Conservation (phyloP, 768 basidiomycete species). For the Astraeus odoratus region DNA sequence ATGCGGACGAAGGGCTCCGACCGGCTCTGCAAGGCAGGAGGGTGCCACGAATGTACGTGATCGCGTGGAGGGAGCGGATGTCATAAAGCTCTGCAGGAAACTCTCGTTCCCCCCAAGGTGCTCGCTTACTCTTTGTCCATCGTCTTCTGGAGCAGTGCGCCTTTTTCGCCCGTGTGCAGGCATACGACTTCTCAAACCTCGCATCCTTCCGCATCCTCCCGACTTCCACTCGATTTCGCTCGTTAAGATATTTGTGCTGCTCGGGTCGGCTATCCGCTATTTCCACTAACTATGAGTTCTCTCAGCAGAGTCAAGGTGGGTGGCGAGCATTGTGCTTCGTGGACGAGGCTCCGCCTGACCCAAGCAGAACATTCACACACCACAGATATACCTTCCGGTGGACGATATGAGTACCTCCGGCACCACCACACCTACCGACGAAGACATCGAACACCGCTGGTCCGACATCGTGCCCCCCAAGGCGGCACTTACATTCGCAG, state of each 20-base stretch:
- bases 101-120: conserved; percentile 4
- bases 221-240: not conserved
- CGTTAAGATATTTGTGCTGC: not conserved
- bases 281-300: not conserved
- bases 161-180: conserved; percentile 16
- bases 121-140: conserved; percentile 3
- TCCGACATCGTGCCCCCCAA: conserved; percentile 52
- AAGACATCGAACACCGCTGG: conserved; percentile 35
- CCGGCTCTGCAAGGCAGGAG: conserved; percentile 15
- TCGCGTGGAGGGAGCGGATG: conserved; percentile 15
- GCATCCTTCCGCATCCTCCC: not conserved
- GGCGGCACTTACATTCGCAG: conserved; percentile 51
- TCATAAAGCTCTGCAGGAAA: conserved; percentile 20
- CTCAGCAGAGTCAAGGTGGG: not conserved
- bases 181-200: no score
- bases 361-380: not conserved
- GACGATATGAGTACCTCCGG: conserved; percentile 10
- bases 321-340: not conserved
- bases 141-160: conserved; percentile 5
- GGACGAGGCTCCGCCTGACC: not conserved
- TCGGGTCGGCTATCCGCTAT: not conserved
- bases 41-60: conserved; percentile 19
- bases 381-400: conserved; percentile 20
- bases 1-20: not conserved
- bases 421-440: conserved; percentile 3